Evolutionary conservation across 257 asterid species (phyloP).

Genomic region (Asclepias syriaca): DNA sequence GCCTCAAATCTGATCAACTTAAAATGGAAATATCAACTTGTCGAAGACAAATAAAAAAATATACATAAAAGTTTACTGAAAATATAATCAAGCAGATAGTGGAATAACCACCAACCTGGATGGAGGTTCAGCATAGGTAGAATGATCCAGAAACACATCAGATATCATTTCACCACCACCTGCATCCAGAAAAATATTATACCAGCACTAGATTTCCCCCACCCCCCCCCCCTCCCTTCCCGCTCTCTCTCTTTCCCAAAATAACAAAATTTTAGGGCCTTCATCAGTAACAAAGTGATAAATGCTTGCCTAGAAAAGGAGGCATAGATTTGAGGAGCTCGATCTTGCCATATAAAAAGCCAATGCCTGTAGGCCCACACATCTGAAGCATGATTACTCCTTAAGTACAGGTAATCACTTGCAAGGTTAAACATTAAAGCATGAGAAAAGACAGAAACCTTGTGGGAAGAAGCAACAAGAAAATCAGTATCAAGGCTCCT

Average conservation of each 20-base stretch:
- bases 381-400: constrained; percentile 85
- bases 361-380: constrained; percentile 99
- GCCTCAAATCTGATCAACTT: constrained; percentile 73
- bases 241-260: not conserved
- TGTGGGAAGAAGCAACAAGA: constrained; percentile 96
- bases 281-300: not conserved
- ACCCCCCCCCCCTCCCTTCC: too few species aligned
- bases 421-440: constrained; percentile 22
- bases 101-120: constrained; percentile 53
- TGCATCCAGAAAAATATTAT: constrained; percentile 22
- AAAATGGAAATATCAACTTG: not conserved
- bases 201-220: constrained; percentile 10
- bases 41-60: not conserved
- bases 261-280: not conserved
- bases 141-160: constrained; percentile 83
- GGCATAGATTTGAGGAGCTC: constrained; percentile 82
- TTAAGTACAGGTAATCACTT: constrained; percentile 38
- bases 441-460: constrained; percentile 51
- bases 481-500: constrained; percentile 74
- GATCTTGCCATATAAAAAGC: constrained; percentile 84
- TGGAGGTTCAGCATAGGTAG: constrained; percentile 96
- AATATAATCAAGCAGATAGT: not conserved
- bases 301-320: constrained; percentile 77
- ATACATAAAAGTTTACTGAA: not conserved
- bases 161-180: constrained; percentile 99